phyloP scores from a whole-genome alignment of 2,329 filamentous ascomycete species.

The Cladosporium halotolerans region DNA sequence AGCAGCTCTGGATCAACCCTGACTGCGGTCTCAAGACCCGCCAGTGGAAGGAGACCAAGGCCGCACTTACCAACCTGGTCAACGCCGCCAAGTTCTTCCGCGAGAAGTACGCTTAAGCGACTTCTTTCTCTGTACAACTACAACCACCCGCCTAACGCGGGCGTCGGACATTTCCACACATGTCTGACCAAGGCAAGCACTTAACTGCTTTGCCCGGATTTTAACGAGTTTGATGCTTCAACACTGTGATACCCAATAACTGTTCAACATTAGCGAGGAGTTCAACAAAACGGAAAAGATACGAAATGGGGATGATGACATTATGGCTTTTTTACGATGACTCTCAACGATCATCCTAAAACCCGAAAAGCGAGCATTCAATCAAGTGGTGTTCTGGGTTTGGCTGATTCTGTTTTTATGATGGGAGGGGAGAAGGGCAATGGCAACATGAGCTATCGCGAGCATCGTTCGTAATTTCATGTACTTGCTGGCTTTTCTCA shows the following conservation, averaged over 20 bases:
- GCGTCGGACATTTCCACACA: slow-evolving; percentile 1
- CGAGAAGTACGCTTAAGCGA: slow-evolving; percentile 42
- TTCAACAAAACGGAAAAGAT: slow-evolving; percentile 25
- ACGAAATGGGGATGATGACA: slow-evolving; percentile 10
- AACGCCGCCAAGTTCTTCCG: slow-evolving; percentile 97
- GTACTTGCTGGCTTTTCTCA: slow-evolving; percentile 4
- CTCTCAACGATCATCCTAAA: slow-evolving; percentile 24
- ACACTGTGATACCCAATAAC: slow-evolving; percentile 25
- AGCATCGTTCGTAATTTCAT: slow-evolving; percentile 7
- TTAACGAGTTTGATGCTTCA: slow-evolving; percentile 20
- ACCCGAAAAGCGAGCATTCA: slow-evolving; percentile 10
- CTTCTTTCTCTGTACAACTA: slow-evolving; percentile 9
- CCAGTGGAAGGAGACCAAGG: slow-evolving; percentile 98
- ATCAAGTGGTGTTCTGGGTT: slow-evolving; percentile 7
- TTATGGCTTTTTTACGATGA: slow-evolving; percentile 13
- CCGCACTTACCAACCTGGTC: slow-evolving; percentile 92
- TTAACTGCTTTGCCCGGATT: slow-evolving; percentile 17
- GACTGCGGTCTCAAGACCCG: slow-evolving; percentile 99
- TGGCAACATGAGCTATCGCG: slow-evolving; percentile 1
- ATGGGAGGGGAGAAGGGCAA: neutral
- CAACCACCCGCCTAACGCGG: slow-evolving; percentile 6
- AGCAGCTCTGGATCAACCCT: slow-evolving; percentile 99
- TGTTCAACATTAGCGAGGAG: slow-evolving; percentile 24
- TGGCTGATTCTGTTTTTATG: neutral
- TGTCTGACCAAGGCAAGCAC: slow-evolving; percentile 12